Evolutionary conservation across 2,329 filamentous ascomycete species (phyloP).

Genomic region (Ascochyta pisi): DNA sequence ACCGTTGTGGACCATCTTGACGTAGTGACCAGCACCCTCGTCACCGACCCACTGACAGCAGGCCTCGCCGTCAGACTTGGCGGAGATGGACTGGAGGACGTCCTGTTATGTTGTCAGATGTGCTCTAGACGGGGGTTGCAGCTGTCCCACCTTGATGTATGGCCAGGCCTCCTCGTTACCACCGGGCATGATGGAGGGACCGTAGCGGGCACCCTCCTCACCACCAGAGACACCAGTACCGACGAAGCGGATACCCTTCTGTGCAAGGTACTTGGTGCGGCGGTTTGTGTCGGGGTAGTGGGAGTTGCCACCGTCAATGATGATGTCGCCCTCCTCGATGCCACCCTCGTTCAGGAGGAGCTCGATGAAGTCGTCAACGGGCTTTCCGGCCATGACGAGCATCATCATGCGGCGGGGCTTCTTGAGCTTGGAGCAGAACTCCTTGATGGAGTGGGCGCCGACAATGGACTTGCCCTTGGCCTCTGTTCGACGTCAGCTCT

Average conservation of each 20-base stretch:
- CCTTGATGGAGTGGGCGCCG: constrained; percentile 90
- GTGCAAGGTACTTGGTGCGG: constrained; percentile 83
- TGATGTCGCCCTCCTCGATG: constrained; percentile 77
- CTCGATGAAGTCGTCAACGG: constrained; percentile 99
- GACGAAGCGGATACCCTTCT: constrained; percentile 94
- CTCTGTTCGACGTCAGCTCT: constrained; percentile 49
- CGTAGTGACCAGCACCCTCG: constrained; percentile 99
- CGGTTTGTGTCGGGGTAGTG: constrained; percentile 99
- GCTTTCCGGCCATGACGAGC: constrained; percentile 96
- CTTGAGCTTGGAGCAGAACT: constrained; percentile 97
- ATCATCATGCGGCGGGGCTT: constrained; percentile 96
- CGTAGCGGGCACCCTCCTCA: constrained; percentile 98
- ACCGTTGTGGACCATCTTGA: constrained; percentile 99
- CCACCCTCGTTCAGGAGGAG: constrained; percentile 69
- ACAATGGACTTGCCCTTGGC: constrained; percentile 84
- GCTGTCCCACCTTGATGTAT: constrained; percentile 73
- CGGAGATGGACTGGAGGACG: constrained; percentile 96
- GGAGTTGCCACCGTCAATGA: constrained; percentile 99
- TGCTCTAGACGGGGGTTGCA: neutral
- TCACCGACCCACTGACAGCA: constrained; percentile 99
- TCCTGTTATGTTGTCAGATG: constrained; percentile 59
- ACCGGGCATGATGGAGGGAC: constrained; percentile 97
- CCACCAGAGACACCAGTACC: constrained; percentile 97
- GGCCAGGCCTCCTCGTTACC: constrained; percentile 98
- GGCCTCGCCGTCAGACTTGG: constrained; percentile 95